These are phyloP conservation scores for Alopecurus myosuroides DNA, from an alignment of 176 grass and related monocot genomes.

Conservation along the genomic window DNA sequence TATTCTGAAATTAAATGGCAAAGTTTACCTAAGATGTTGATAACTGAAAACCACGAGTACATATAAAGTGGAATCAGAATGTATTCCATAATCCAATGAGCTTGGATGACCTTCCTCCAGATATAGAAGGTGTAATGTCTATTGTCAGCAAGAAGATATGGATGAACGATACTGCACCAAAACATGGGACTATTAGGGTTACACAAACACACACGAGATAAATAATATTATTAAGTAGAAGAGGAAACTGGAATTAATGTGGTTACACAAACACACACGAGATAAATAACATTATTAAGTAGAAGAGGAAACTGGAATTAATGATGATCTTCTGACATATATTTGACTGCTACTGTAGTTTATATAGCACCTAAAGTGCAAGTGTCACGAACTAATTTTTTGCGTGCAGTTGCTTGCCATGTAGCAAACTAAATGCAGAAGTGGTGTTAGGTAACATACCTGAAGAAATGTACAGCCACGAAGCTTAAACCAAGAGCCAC, in stretches of 20 bases:
- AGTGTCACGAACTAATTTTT: background rate
- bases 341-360: background rate
- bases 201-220: background rate
- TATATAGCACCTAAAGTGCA: background rate
- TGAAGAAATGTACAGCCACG: conserved; percentile 59
- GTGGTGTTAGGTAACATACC: conserved; percentile 33
- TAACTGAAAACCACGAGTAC: conserved; percentile 79
- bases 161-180: conserved; percentile 81
- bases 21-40: conserved; percentile 69
- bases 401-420: background rate
- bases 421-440: background rate
- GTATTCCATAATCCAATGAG: conserved; percentile 80
- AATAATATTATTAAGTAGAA: no score
- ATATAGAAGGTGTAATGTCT: conserved; percentile 95
- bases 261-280: no score
- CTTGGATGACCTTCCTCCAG: conserved; percentile 84
- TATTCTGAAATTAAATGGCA: no score
- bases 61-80: conserved; percentile 74
- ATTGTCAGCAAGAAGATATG: conserved; percentile 92
- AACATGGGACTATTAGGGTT: conserved; percentile 1
- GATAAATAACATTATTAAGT: no score
- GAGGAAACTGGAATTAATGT: no score
- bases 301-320: background rate
- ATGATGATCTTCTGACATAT: background rate
- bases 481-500: conserved; percentile 44